Percentiles rank a stretch among this genome's conserved stretches.
phyloP scores from a whole-genome alignment of 129 eudicot species.

The Flaveria sonorensis region DNA sequence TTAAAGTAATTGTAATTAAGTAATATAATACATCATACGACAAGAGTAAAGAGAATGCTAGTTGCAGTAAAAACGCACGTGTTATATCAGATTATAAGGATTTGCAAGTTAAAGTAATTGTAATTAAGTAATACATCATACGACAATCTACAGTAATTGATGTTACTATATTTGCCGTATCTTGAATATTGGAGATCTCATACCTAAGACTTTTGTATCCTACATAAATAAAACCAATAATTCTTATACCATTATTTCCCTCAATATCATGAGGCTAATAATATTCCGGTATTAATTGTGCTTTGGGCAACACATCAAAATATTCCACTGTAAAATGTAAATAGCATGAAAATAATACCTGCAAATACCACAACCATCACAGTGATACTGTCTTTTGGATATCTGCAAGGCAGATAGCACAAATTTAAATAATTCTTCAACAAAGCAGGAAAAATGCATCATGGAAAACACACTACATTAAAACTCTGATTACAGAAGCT shows the following conservation, averaged over 20 bases:
- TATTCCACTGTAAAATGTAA: background rate
- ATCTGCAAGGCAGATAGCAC: constrained; percentile 52
- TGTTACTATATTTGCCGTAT: background rate
- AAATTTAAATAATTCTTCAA: constrained; percentile 14
- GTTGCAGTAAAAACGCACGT: no score
- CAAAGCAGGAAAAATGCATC: background rate
- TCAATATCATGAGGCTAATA: background rate
- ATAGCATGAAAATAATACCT: constrained; percentile 49
- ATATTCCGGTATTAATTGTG: background rate
- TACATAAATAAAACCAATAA: background rate
- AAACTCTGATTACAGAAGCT: background rate
- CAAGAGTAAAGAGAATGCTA: no score
- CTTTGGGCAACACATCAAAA: background rate
- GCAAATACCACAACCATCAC: constrained; percentile 88
- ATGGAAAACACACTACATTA: no score
- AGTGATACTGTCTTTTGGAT: constrained; percentile 77
- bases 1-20: no score
- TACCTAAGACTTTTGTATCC: constrained; percentile 6
- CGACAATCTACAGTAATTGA: background rate
- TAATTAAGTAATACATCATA: background rate
- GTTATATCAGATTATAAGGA: no score
- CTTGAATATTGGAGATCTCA: constrained; percentile 11
- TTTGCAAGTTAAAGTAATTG: background rate
- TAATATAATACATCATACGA: no score
- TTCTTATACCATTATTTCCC: background rate